Percentiles rank a stretch among this genome's conserved stretches.
phyloP scores from a whole-genome alignment of 2,329 filamentous ascomycete genomes.

The Fusarium decemcellulare region DNA sequence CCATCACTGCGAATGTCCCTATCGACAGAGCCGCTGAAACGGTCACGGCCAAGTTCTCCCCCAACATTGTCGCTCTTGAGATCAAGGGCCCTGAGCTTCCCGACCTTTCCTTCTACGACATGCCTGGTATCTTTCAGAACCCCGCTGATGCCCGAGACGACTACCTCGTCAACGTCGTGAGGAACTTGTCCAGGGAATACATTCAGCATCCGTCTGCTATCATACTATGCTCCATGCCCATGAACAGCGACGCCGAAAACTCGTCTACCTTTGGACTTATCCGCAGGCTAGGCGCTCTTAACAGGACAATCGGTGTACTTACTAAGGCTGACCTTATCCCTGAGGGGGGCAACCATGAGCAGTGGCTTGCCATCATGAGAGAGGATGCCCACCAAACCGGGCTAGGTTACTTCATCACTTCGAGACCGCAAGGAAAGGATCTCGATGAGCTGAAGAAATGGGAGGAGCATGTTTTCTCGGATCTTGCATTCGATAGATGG shows the following conservation, averaged over 20 bases:
- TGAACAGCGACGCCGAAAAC: conserved; percentile 84
- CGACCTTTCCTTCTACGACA: conserved; percentile 85
- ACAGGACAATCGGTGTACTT: conserved; percentile 80
- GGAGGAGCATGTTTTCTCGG: conserved; percentile 68
- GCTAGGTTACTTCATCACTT: conserved; percentile 85
- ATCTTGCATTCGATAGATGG: conserved; percentile 59
- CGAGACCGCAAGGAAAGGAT: conserved; percentile 71
- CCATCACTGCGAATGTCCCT: conserved; percentile 54
- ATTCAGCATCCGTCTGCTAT: conserved; percentile 79
- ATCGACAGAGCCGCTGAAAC: conserved; percentile 55
- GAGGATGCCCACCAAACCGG: conserved; percentile 74
- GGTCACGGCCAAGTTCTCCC: conserved; percentile 79
- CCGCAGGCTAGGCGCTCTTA: conserved; percentile 66
- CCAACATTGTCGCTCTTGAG: conserved; percentile 83
- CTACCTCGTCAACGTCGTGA: conserved; percentile 80
- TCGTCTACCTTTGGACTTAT: conserved; percentile 80
- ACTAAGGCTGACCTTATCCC: conserved; percentile 87
- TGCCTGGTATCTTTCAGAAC: conserved; percentile 86
- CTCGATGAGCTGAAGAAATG: conserved; percentile 66
- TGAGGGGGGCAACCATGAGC: conserved; percentile 60
- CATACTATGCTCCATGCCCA: conserved; percentile 82
- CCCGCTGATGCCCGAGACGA: conserved; percentile 74
- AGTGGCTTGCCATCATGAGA: conserved; percentile 76
- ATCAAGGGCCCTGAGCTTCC: conserved; percentile 81
- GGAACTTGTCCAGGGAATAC: conserved; percentile 79